These are phyloP conservation scores for Eragrostis nindensis DNA, from an alignment of 176 grass and related monocot genomes.

Conservation along the genomic window DNA sequence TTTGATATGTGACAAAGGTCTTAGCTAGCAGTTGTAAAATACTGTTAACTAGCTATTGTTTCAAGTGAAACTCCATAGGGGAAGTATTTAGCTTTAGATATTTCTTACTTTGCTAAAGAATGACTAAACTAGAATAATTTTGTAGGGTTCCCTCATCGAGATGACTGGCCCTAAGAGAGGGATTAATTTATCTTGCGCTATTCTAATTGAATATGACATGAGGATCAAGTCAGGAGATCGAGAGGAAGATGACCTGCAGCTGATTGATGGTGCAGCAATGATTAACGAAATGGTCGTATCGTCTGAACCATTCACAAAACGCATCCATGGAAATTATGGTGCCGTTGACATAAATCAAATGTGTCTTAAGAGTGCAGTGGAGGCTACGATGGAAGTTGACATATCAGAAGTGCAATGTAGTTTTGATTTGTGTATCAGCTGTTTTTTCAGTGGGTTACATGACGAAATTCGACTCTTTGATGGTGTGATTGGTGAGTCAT, in stretches of 20 bases:
- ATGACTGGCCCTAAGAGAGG: background rate
- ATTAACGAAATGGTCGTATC: background rate
- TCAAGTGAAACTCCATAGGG: background rate
- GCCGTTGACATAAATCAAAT: background rate
- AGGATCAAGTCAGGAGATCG: background rate
- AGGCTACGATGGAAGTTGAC: background rate
- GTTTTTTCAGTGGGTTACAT: background rate
- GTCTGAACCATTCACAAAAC: background rate
- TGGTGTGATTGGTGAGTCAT: background rate
- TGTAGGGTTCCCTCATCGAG: background rate
- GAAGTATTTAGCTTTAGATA: background rate
- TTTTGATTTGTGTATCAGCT: background rate
- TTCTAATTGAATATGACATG: background rate
- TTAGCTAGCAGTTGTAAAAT: background rate
- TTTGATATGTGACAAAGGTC: background rate
- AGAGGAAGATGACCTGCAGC: background rate
- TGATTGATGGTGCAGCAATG: background rate
- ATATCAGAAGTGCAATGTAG: background rate
- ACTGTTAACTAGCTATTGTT: background rate
- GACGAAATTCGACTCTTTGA: background rate
- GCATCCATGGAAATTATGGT: background rate
- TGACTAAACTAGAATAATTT: background rate
- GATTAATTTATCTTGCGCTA: background rate
- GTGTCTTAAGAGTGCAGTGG: background rate
- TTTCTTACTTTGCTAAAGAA: background rate